A percentile compares a stretch with the other conserved stretches of the same genome.
phyloP scores from a whole-genome alignment of 352 stramenopile genomes.

The Pythium myriotylum region DNA sequence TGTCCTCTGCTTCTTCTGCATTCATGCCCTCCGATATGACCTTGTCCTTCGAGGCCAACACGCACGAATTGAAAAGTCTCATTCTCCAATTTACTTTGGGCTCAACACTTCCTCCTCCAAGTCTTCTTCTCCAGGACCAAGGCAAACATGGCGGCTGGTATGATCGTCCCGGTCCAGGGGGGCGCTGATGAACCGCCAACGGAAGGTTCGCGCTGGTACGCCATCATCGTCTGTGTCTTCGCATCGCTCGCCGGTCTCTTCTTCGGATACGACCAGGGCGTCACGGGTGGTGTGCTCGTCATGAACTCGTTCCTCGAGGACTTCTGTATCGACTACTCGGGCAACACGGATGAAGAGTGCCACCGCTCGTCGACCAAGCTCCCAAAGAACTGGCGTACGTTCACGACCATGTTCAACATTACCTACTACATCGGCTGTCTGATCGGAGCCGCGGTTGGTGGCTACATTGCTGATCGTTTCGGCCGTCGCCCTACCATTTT shows the following conservation, averaged over 20 bases:
- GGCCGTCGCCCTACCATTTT: conserved; percentile 21
- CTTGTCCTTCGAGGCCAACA: not conserved
- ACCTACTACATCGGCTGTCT: conserved; percentile 30
- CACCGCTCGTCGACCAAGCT: conserved; percentile 19
- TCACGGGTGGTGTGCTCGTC: conserved; percentile 30
- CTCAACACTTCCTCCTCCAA: conserved; percentile 1
- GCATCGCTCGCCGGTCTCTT: conserved; percentile 31
- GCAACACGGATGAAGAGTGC: conserved; percentile 22
- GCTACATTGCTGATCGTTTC: conserved; percentile 24
- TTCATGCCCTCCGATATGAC: no score
- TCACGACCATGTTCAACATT: conserved; percentile 28
- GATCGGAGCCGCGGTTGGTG: conserved; percentile 23
- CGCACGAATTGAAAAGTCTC: not conserved
- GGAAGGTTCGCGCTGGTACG: conserved; percentile 28
- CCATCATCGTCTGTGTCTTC: conserved; percentile 28
- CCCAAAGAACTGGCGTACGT: conserved; percentile 27
- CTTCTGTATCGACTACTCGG: conserved; percentile 26
- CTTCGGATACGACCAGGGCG: conserved; percentile 31
- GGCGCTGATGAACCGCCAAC: conserved; percentile 19
- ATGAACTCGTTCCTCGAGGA: conserved; percentile 30
- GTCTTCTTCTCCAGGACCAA: not conserved
- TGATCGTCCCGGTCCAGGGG: conserved; percentile 9
- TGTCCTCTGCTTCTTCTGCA: no score
- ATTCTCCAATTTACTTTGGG: conserved; percentile 9
- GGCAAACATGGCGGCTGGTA: conserved; percentile 16